A percentile compares a stretch with the other conserved stretches of the same genome.
These are phyloP conservation scores for Solanum paucissectum DNA, from an alignment of 257 asterid genomes.

Conservation along the genomic window DNA sequence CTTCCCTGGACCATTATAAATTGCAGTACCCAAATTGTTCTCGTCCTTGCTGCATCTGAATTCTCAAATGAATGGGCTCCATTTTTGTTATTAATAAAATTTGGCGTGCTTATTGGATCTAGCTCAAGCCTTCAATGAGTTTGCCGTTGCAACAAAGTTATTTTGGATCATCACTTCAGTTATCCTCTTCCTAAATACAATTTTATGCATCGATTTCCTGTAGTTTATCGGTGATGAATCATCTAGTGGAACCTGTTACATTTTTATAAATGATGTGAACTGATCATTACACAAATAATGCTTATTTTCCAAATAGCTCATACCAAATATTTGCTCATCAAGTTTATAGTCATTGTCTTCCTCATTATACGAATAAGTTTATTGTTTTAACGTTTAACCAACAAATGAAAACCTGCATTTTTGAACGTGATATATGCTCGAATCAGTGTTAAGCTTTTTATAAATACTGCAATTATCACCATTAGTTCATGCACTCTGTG, in stretches of 20 bases:
- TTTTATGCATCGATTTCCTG: not conserved
- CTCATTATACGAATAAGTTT: not conserved
- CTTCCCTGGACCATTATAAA: constrained; percentile 88
- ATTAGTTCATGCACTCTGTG: not conserved
- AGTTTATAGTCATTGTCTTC: not conserved
- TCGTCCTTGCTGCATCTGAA: constrained; percentile 8
- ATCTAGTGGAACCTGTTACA: not conserved
- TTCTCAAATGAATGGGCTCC: constrained; percentile 14
- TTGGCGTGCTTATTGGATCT: constrained; percentile 12
- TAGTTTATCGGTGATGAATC: not conserved
- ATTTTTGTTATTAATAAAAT: constrained; percentile 16
- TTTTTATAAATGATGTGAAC: not conserved
- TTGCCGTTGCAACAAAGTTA: not conserved
- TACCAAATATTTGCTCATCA: not conserved
- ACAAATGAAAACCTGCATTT: not conserved
- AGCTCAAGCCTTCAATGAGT: constrained; percentile 6
- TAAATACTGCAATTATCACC: not conserved
- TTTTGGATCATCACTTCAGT: not conserved
- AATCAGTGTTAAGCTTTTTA: not conserved
- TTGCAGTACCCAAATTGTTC: constrained; percentile 4
- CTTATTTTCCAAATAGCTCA: not conserved
- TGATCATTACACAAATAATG: not conserved
- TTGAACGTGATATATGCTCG: not conserved
- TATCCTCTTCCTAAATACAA: not conserved
- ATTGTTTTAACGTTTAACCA: not conserved